These are phyloP conservation scores for Saraca asoca DNA, from an alignment of 331 rosid species.

Conservation along the genomic window DNA sequence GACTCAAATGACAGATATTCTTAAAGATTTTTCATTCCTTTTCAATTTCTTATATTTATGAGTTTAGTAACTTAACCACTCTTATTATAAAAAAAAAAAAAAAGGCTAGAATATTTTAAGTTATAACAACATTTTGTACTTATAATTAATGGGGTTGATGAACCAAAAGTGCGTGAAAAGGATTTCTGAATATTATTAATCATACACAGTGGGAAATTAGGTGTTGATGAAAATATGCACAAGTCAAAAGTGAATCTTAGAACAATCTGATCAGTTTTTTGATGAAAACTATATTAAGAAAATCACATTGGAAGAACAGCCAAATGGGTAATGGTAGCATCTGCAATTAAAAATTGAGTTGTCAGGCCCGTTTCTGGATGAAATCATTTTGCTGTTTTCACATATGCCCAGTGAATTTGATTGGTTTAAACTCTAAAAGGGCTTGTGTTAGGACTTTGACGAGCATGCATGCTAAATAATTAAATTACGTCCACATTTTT, in stretches of 20 bases:
- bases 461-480: background rate
- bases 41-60: no score
- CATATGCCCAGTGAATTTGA: background rate
- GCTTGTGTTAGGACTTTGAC: slow-evolving; percentile 26
- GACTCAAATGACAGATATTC: no score
- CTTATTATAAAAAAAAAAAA: no score
- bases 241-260: slow-evolving; percentile 39
- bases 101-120: no score
- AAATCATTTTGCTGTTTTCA: background rate
- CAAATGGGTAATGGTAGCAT: background rate
- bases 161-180: no score
- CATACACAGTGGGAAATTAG: background rate
- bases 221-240: slow-evolving; percentile 27
- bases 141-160: no score
- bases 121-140: no score
- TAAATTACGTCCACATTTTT: background rate
- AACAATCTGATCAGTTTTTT: slow-evolving; percentile 11
- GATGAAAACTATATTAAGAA: no score
- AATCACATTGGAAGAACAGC: slow-evolving; percentile 12
- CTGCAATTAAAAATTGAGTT: background rate
- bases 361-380: background rate
- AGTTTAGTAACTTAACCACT: no score
- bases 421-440: slow-evolving; percentile 9
- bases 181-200: no score
- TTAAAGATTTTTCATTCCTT: no score